These are phyloP conservation scores for Epichloe brachyelytri DNA, from an alignment of 2,329 filamentous ascomycete species.

Conservation along the genomic window DNA sequence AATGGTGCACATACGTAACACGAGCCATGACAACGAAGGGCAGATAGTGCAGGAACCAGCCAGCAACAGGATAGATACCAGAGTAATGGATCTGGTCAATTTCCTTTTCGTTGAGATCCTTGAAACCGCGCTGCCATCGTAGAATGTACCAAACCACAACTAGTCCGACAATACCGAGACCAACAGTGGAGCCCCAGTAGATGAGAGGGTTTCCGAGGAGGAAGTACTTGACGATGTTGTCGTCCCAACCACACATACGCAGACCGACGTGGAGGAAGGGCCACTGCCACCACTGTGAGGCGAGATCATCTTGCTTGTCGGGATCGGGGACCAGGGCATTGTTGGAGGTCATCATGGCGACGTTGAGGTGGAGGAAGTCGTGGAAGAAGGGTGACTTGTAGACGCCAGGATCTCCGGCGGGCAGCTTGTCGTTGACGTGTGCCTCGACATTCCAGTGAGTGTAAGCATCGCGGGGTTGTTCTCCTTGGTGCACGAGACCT, in stretches of 20 bases:
- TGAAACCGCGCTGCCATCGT: constrained; percentile 91
- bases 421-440: constrained; percentile 85
- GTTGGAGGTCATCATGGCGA: constrained; percentile 99
- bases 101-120: constrained; percentile 64
- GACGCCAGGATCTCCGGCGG: constrained; percentile 73
- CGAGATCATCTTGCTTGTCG: constrained; percentile 96
- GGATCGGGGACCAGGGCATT: constrained; percentile 95
- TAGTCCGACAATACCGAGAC: constrained; percentile 58
- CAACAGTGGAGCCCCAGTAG: constrained; percentile 86
- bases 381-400: constrained; percentile 97
- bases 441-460: constrained; percentile 99
- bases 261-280: constrained; percentile 89
- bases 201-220: constrained; percentile 91
- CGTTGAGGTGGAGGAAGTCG: constrained; percentile 95
- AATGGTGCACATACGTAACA: constrained; percentile 98
- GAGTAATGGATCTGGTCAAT: constrained; percentile 93
- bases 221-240: constrained; percentile 94
- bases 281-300: constrained; percentile 98
- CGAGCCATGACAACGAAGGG: constrained; percentile 96
- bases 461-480: constrained; percentile 85
- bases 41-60: constrained; percentile 93
- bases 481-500: constrained; percentile 86
- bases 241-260: constrained; percentile 97
- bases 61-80: constrained; percentile 78
- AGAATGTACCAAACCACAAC: constrained; percentile 75